Evolutionary conservation across 345 rosid genomes (phyloP).

Genomic region (Gossypium ekmanianum): DNA sequence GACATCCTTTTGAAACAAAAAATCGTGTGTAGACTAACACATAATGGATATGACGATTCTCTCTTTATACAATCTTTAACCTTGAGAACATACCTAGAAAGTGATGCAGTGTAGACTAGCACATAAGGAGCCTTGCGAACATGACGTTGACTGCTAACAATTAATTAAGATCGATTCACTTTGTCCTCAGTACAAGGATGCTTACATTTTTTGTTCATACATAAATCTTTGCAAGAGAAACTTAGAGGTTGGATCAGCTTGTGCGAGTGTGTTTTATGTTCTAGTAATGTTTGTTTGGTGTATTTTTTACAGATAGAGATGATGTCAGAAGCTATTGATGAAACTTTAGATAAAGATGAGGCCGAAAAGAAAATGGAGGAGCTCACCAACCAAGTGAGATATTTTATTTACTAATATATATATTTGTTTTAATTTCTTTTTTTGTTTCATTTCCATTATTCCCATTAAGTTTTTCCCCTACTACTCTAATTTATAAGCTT

Average conservation of each 20-base stretch:
- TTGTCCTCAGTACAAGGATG: neutral
- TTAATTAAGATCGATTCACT: neutral
- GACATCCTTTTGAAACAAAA: too few relatives aligned
- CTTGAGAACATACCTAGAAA: neutral
- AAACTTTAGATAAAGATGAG: conserved; percentile 94
- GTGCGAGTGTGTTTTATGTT: neutral
- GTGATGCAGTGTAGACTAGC: neutral
- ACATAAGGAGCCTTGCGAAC: neutral
- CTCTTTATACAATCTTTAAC: neutral
- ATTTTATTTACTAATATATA: neutral
- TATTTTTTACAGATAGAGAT: conserved; percentile 62
- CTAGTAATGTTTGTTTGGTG: neutral
- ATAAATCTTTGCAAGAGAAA: neutral
- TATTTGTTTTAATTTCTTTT: neutral
- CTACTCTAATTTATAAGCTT: conserved; percentile 19
- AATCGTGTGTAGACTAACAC: too few relatives aligned
- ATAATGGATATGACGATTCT: too few relatives aligned
- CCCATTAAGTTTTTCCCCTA: neutral
- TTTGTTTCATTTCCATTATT: neutral
- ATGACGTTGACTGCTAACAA: neutral
- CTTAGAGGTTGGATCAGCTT: neutral
- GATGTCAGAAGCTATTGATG: conserved; percentile 99
- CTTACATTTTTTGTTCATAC: neutral
- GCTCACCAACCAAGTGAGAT: conserved; percentile 78
- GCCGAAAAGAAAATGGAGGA: conserved; percentile 97